phyloP scores from a whole-genome alignment of 495 filamentous ascomycete genomes.

The Arthonia radiata region DNA sequence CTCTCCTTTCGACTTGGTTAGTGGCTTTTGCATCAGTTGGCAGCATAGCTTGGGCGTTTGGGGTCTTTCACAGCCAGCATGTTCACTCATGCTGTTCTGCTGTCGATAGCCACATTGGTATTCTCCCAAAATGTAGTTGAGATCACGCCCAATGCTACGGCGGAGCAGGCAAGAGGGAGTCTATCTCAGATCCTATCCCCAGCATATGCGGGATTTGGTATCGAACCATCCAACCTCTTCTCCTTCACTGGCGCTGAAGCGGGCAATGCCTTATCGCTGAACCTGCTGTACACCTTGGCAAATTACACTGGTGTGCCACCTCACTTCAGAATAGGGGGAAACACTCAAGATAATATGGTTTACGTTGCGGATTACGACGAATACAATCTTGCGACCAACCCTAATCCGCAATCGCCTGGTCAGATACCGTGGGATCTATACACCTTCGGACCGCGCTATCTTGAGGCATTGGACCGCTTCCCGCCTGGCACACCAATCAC shows the following conservation, averaged over 20 bases:
- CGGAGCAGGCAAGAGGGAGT: too few relatives aligned
- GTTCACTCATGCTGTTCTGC: too few relatives aligned
- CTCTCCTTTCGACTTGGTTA: too few relatives aligned
- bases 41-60: too few relatives aligned
- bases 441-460: slow-evolving; percentile 13
- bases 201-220: slow-evolving; percentile 16
- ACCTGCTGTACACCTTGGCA: slow-evolving; percentile 16
- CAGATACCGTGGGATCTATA: slow-evolving; percentile 8
- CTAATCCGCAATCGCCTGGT: slow-evolving; percentile 7
- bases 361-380: slow-evolving; percentile 7
- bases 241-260: slow-evolving; percentile 13
- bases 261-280: slow-evolving; percentile 12
- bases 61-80: too few relatives aligned
- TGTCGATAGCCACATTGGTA: too few relatives aligned
- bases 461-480: slow-evolving; percentile 14
- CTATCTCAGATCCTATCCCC: slow-evolving; percentile 2
- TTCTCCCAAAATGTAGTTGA: too few relatives aligned
- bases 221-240: slow-evolving; percentile 18
- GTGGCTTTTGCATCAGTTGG: too few relatives aligned
- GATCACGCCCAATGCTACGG: too few relatives aligned
- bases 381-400: slow-evolving; percentile 9
- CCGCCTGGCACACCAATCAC: slow-evolving; percentile 14
- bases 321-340: slow-evolving; percentile 16
- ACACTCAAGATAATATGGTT: slow-evolving; percentile 16
- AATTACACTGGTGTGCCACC: slow-evolving; percentile 13